Base-by-base conservation (phyloP, 179 eudicot genomes). In the Patellifolia procumbens region DNA sequence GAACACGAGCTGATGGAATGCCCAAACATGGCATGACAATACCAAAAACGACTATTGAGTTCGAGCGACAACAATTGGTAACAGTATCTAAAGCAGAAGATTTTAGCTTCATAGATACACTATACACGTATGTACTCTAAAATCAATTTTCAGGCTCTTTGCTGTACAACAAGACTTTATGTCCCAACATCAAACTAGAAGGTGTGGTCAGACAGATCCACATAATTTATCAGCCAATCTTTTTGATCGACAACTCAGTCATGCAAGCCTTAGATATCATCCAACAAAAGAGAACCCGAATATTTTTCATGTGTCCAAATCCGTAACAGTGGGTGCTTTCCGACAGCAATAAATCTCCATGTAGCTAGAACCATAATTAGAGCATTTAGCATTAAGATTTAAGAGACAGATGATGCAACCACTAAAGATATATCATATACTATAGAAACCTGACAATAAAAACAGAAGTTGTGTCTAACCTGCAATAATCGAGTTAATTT, bases 401-500 rank as follows among this genome's bases (percentile, higher is more conserved):
- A 61, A 72, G 70, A 31, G 3, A 45, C 31, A 42, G 49, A 37
- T 61, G 22, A 72, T n/a, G 19, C 34, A 55, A 67, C 9, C 34
- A 43, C 34, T 45, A 24, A 42, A 22, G n/a, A n/a, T n/a, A n/a
- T n/a, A n/a, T 5, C 35, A 63, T 39, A 70, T 53, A 31, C 73
- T 39, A 26, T 24, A 26, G 49, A 35, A 26, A 71, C 29, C 7
- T 11, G 72, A 51, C 37, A 24, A 37, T 51, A 26, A 67, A 31
- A 60, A 48, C 24, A 74, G 34, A 34, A 63, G 49, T 52, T 34
- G 68, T 68, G 68, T 46, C 83, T 61, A 84, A 96, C 98, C 99
- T 96, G 99, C 85, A 96, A 87, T 58, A 96, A 85, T 74, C 98
- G 88, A 84, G 99, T 96, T 68, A 96, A 92, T 92, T 96, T 96